Conservation (phyloP, 2,329 filamentous ascomycete species). For the Trichophyton verrucosum region DNA sequence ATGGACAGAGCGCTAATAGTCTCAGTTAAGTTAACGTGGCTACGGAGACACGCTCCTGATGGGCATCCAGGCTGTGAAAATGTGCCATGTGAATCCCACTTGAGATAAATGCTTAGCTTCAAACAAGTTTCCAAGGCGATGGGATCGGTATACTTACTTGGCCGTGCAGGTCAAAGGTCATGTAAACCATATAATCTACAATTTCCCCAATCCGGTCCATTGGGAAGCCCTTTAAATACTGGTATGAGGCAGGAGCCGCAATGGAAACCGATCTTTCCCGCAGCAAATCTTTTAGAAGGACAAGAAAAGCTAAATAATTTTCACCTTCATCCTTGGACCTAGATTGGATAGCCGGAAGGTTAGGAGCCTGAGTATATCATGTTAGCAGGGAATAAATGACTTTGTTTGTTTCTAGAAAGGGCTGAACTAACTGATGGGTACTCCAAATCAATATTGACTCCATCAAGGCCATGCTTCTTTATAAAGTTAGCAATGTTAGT, state of each 20-base stretch:
- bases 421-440: conserved; percentile 21
- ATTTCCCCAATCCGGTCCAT: conserved; percentile 17
- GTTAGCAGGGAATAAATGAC: conserved; percentile 14
- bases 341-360: conserved; percentile 27
- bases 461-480: conserved; percentile 29
- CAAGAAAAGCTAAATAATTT: conserved; percentile 24
- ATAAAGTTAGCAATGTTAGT: conserved; percentile 32
- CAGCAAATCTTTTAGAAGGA: conserved; percentile 10
- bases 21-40: conserved; percentile 30
- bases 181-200: conserved; percentile 24
- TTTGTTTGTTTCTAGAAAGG: background rate
- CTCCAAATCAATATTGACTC: conserved; percentile 29
- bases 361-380: conserved; percentile 14
- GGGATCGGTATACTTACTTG: background rate
- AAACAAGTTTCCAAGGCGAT: background rate
- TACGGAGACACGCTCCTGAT: conserved; percentile 25
- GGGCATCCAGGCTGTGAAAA: conserved; percentile 15
- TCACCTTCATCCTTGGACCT: conserved; percentile 19
- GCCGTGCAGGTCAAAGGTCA: conserved; percentile 27
- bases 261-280: conserved; percentile 16
- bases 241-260: conserved; percentile 20
- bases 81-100: background rate
- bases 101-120: background rate
- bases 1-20: conserved; percentile 25
- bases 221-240: conserved; percentile 21